phyloP scores from a whole-genome alignment of 1,284 basidiomycete species.

The Trametes polyzona region DNA sequence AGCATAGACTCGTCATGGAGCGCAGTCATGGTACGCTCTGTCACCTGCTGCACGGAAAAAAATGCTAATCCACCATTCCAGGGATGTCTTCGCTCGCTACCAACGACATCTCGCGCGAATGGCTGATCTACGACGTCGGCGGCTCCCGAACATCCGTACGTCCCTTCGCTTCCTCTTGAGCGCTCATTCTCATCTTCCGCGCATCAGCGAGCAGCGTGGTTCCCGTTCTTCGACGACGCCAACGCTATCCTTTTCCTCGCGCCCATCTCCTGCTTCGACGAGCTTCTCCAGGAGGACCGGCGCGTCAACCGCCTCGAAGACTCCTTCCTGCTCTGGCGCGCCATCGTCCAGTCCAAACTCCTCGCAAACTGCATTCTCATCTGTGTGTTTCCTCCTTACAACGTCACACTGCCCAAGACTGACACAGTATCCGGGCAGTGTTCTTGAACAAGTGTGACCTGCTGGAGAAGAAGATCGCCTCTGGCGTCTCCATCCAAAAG shows the following conservation, averaged over 20 bases:
- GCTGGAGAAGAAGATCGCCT: slow-evolving; percentile 42
- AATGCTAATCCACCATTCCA: background rate
- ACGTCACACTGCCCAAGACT: background rate
- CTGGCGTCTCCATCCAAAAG: slow-evolving; percentile 37
- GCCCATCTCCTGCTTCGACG: slow-evolving; percentile 70
- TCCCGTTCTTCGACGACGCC: slow-evolving; percentile 71
- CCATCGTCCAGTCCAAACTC: slow-evolving; percentile 57
- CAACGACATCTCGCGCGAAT: slow-evolving; percentile 32
- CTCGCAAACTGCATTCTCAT: slow-evolving; percentile 61
- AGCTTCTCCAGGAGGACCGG: slow-evolving; percentile 61
- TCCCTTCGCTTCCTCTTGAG: slow-evolving; percentile 3
- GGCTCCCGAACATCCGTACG: slow-evolving; percentile 39
- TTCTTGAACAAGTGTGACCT: slow-evolving; percentile 73
- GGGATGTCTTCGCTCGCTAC: slow-evolving; percentile 5
- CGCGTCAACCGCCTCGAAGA: slow-evolving; percentile 68
- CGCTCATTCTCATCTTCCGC: too few species aligned
- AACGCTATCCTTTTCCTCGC: slow-evolving; percentile 74
- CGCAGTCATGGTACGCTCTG: slow-evolving; percentile 25
- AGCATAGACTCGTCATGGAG: slow-evolving; percentile 41
- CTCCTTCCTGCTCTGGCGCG: slow-evolving; percentile 66
- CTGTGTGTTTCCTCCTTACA: slow-evolving; percentile 28
- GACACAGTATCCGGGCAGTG: slow-evolving; percentile 32
- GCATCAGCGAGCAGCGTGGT: slow-evolving; percentile 40
- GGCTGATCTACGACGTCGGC: slow-evolving; percentile 46
- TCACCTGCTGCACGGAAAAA: background rate